Evolutionary conservation across 352 stramenopile species (phyloP).

Genomic region (Globisporangium heterothallicum): DNA sequence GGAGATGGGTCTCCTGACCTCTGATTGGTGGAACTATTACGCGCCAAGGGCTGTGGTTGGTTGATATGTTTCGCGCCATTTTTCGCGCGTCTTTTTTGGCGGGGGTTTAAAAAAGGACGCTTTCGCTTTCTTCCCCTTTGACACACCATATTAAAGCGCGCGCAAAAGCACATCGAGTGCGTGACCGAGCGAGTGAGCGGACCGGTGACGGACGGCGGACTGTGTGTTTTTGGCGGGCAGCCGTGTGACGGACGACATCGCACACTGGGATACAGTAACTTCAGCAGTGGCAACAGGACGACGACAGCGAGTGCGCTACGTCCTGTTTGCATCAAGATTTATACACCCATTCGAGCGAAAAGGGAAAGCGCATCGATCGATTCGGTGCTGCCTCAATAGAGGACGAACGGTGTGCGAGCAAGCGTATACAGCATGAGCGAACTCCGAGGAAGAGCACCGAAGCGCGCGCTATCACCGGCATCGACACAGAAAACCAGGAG

Average conservation of each 20-base stretch:
- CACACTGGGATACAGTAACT: too few species aligned
- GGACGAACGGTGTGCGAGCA: too few species aligned
- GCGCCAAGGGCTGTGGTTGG: constrained; percentile 2
- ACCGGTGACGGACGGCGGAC: too few species aligned
- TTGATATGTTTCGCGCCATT: neutral
- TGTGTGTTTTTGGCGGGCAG: too few species aligned
- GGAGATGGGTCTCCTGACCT: neutral
- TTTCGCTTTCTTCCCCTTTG: neutral
- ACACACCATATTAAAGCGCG: constrained; percentile 2
- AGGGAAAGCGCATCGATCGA: too few species aligned
- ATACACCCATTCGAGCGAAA: too few species aligned
- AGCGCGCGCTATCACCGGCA: constrained; percentile 9
- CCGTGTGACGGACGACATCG: too few species aligned
- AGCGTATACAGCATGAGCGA: constrained; percentile 8
- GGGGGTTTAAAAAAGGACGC: constrained; percentile 3
- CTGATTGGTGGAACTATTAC: constrained; percentile 9
- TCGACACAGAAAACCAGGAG: neutral
- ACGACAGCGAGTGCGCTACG: too few species aligned
- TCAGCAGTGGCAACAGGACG: too few species aligned
- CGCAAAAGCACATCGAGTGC: neutral
- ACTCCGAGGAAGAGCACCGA: constrained; percentile 2
- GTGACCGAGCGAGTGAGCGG: too few species aligned
- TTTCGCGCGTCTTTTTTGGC: constrained; percentile 3
- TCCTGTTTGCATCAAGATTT: too few species aligned
- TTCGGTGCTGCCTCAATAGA: too few species aligned